Evolutionary conservation across 192 early-diverging fungal genomes (phyloP), one percentile per base, ranked within the genome.

Genomic region (Oehlia diaphana): DNA sequence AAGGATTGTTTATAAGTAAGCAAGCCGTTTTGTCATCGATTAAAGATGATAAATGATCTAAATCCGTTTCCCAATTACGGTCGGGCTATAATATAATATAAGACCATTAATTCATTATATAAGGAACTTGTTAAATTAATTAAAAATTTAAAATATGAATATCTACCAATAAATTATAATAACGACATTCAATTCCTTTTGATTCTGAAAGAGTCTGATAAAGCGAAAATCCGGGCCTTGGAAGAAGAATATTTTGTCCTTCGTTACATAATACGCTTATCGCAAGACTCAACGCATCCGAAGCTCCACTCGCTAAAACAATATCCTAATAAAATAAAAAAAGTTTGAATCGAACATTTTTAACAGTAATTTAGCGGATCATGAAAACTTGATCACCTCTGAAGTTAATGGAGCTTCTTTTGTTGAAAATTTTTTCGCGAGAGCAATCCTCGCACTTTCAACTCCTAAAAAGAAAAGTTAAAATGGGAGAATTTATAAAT

Each of bases 1-100:
- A 95, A 42, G 96, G 95, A 85, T 95, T 97, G 88, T 96, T 96
- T 86, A 96, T 92, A 50, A 96, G 79, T 61, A 96, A 92, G 28
- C 90, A 91, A 1, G 90, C 89, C 6, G 96, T 97, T 50, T 94
- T 91, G 0, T 89, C 87, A 80, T 97, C 93, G 69, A 97, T 93
- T 76, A 94, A 87, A 4, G 91, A 90, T 80, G 93, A 92, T 79
- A 97, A 81, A 42, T 96, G 92, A 31, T 84, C 89, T 37, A 97
- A 81, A 84, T 97, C 96, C 39, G 89, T 88, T 82, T 96, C 93
- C 96, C 96, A 97, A 80, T 92, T 92, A 65, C 84, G 81, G 50
- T 93, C 90, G 26, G 95, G 92, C 92, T 92, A 83, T 13, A 31
- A 35, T 28, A 16, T 28, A 37, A 70, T 42, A 70, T 16, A 9